Conservation (phyloP, 192 early-diverging fungal genomes). For the Oehlia diaphana region DNA sequence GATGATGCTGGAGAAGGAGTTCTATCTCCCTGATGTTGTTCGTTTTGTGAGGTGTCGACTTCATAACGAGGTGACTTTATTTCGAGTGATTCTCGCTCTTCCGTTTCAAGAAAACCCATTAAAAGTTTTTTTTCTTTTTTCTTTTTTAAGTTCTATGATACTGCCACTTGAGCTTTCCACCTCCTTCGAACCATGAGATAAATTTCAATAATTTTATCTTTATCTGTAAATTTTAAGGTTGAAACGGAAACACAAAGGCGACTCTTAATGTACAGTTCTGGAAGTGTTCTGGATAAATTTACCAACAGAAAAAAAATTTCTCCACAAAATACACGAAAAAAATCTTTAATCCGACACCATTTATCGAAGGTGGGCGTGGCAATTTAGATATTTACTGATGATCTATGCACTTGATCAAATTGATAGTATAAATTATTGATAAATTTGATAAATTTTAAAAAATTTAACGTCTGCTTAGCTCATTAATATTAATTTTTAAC, state of each 20-base stretch:
- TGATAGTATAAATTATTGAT: background rate
- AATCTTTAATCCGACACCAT: background rate
- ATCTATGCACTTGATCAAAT: background rate
- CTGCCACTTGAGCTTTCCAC: background rate
- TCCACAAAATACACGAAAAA: background rate
- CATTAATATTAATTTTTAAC: background rate
- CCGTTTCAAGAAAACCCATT: constrained; percentile 22
- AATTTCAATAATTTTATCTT: background rate
- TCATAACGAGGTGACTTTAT: constrained; percentile 16
- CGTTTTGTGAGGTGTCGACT: constrained; percentile 2
- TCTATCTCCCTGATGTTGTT: constrained; percentile 2
- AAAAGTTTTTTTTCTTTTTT: background rate
- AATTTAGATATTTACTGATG: background rate
- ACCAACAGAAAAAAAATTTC: background rate
- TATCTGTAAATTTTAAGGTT: background rate
- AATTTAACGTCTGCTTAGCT: too few relatives aligned
- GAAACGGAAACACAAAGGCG: background rate
- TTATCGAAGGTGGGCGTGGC: background rate
- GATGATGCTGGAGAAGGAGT: background rate
- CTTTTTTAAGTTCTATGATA: background rate
- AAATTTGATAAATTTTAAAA: background rate
- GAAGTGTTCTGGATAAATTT: background rate
- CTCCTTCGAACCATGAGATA: constrained; percentile 20
- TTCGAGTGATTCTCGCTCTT: constrained; percentile 26
- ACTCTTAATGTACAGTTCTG: background rate